phyloP scores from a whole-genome alignment of 768 basidiomycete genomes.

The Tulasnella calospora region DNA sequence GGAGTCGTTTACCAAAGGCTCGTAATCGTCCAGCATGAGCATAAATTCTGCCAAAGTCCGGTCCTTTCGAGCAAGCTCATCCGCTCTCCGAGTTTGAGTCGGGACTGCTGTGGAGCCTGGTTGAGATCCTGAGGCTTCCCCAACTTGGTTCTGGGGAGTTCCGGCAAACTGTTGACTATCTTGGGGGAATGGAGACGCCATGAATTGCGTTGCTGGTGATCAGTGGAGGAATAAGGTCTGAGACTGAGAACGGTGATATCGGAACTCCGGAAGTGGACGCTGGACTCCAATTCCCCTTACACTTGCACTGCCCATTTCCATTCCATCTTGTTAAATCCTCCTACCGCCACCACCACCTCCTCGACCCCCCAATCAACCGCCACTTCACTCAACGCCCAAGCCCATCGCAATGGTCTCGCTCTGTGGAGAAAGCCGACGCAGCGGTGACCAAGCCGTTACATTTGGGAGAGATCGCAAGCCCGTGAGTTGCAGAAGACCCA shows the following conservation, averaged over 20 bases:
- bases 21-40: slow-evolving; percentile 94
- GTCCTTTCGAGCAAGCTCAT: slow-evolving; percentile 64
- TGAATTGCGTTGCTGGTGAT: neutral
- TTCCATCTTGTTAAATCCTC: slow-evolving; percentile 1
- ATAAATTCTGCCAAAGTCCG: slow-evolving; percentile 88
- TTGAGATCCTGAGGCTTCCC: neutral
- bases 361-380: neutral
- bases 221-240: neutral
- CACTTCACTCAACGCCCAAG: neutral
- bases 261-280: slow-evolving; percentile 1
- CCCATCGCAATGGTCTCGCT: neutral
- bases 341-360: neutral
- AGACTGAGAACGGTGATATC: slow-evolving; percentile 7
- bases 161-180: neutral
- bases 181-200: slow-evolving; percentile 16
- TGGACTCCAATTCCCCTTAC: neutral
- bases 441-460: neutral
- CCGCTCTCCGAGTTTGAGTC: slow-evolving; percentile 19
- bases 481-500: neutral
- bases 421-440: slow-evolving; percentile 4
- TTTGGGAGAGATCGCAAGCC: slow-evolving; percentile 11
- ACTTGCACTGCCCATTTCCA: neutral
- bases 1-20: slow-evolving; percentile 66
- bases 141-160: slow-evolving; percentile 2
- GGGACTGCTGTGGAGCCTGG: neutral